Percentiles rank a stretch among this genome's conserved stretches.
These are phyloP conservation scores for Plectranthus barbatus DNA, from an alignment of 257 asterid genomes.

Conservation along the genomic window DNA sequence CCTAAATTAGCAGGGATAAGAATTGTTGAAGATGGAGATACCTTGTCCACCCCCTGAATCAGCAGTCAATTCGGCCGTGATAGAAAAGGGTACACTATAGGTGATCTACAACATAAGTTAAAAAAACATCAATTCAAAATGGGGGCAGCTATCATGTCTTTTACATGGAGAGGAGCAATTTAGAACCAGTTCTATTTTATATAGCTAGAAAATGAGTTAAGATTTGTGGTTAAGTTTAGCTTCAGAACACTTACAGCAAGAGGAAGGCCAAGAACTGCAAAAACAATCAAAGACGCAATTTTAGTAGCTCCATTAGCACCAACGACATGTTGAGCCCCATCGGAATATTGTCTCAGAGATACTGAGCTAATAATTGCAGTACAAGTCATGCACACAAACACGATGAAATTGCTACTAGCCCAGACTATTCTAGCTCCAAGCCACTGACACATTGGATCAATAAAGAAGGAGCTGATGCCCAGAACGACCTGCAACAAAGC, in stretches of 20 bases:
- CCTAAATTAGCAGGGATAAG: conserved; percentile 8
- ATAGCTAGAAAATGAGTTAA: not conserved
- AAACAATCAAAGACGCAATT: conserved; percentile 78
- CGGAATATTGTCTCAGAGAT: conserved; percentile 51
- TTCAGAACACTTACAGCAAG: conserved; percentile 68
- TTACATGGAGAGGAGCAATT: not conserved
- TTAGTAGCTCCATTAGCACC: conserved; percentile 66
- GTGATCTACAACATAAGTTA: conserved; percentile 53
- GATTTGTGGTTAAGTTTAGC: not conserved
- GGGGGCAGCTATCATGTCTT: not conserved
- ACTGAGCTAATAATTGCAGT: conserved; percentile 77
- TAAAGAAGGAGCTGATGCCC: conserved; percentile 76
- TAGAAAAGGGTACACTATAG: conserved; percentile 92
- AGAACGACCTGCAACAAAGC: conserved; percentile 63
- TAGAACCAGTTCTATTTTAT: not conserved
- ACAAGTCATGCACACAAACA: conserved; percentile 83
- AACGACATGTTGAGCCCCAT: conserved; percentile 64
- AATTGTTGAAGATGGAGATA: conserved; percentile 15
- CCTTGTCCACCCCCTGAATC: conserved; percentile 99
- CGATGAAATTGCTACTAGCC: conserved; percentile 82
- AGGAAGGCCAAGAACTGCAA: conserved; percentile 92
- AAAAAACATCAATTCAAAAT: conserved; percentile 11
- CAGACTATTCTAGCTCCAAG: conserved; percentile 81
- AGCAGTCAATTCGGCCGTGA: conserved; percentile 96
- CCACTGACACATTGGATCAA: conserved; percentile 82